Percentiles rank a stretch among this genome's conserved stretches.
These are phyloP conservation scores for Hypericum perforatum DNA, from an alignment of 345 rosid genomes.

Conservation along the genomic window DNA sequence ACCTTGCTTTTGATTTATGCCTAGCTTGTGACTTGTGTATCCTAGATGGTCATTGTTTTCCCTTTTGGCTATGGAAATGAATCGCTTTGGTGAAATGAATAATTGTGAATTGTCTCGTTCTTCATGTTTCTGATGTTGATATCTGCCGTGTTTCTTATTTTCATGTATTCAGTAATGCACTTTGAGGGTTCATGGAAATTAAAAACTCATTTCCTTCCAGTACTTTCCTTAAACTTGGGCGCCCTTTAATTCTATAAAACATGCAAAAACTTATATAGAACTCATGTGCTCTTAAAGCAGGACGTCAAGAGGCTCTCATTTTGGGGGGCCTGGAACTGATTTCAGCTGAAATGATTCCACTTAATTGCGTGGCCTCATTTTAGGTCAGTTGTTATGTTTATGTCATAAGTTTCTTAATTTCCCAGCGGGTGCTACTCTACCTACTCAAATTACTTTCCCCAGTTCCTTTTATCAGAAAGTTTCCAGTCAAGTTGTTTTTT, in stretches of 20 bases:
- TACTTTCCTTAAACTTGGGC: constrained; percentile 54
- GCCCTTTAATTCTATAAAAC: constrained; percentile 49
- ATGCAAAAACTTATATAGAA: constrained; percentile 72
- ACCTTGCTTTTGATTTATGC: neutral
- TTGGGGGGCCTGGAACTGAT: constrained; percentile 94
- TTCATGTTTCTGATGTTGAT: constrained; percentile 16
- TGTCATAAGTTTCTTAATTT: constrained; percentile 42
- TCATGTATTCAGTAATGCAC: constrained; percentile 33
- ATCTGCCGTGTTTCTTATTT: constrained; percentile 19
- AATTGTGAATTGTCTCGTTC: constrained; percentile 7
- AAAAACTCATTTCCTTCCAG: constrained; percentile 53
- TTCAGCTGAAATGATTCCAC: constrained; percentile 97
- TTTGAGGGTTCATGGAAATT: constrained; percentile 35
- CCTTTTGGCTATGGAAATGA: constrained; percentile 5
- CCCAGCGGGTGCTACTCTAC: constrained; percentile 56
- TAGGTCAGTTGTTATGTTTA: constrained; percentile 97
- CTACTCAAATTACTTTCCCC: constrained; percentile 38
- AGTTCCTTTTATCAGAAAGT: constrained; percentile 28
- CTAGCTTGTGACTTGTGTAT: constrained; percentile 2
- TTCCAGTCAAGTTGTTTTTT: constrained; percentile 27
- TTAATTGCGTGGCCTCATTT: constrained; percentile 97
- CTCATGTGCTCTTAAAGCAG: constrained; percentile 99
- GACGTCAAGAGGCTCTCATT: constrained; percentile 93
- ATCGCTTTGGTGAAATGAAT: constrained; percentile 23
- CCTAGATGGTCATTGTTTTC: constrained; percentile 6